Base-by-base conservation (phyloP, 23 red algal genomes). In the Gracilaria caudata region DNA sequence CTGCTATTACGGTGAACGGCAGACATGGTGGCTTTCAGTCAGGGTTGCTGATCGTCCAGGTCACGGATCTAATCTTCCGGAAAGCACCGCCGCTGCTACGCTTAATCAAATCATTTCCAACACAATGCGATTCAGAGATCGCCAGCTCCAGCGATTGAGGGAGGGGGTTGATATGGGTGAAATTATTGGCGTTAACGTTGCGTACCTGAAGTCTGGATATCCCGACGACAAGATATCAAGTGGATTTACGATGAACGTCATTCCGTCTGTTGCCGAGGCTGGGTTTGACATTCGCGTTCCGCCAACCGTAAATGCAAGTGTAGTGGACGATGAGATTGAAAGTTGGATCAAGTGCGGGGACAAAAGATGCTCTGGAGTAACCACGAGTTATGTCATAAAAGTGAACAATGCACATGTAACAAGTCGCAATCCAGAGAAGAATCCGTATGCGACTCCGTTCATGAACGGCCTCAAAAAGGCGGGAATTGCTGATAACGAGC, bases 231-330 rank as follows among this genome's bases (percentile, higher is more conserved):
- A 51, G 0, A 63, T 86, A 6, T 30, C 81, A 4, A 40, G 61
- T 37, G 91, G 91, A 30, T 86, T 84, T 54, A 68, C 49, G 3
- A 98, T 94, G 87, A 98, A 98, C 79, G 59, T 98, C 24, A 95
- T 98, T 73, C 89, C 96, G 44, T 86, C 86, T 21, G 51, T 79
- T 35, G 92, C 92, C 30, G 78, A 87, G 21, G 74, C 88, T 71
- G 86, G 92, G 25, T 82, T 98, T 40, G 96, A 98, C 61, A 93
- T 98, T 82, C 96, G 96, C 59, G 91, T 98, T 32, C 96, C 96
- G 25, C 96, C 96, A 24, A 58, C 71, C 24, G 43, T 90, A 8
- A 45, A 71, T 36, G 58, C 49, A 12, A 61, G 16, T 1, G 73
- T 61, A 16, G 54, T 98, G 21, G 75, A 92, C 23, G 23, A 49